These are phyloP conservation scores for Magnaporthiopsis rhizophila DNA, from an alignment of 2,329 filamentous ascomycete genomes.

Conservation along the genomic window DNA sequence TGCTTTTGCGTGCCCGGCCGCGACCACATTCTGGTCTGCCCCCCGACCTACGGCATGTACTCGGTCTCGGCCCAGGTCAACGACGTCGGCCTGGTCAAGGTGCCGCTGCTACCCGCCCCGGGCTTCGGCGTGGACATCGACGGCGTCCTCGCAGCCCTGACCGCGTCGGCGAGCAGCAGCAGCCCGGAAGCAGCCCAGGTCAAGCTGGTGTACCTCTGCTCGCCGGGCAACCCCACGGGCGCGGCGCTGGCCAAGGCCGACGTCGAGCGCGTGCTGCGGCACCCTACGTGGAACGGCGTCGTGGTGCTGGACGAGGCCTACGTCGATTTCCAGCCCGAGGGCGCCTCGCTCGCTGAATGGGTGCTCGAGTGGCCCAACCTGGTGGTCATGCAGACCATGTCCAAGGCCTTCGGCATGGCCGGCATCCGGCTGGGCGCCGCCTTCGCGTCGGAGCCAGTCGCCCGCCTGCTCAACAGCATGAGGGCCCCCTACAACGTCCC, in stretches of 20 bases:
- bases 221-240: conserved; percentile 89
- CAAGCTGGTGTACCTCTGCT: conserved; percentile 89
- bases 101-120: conserved; percentile 69
- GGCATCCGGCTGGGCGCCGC: conserved; percentile 85
- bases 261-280: conserved; percentile 64
- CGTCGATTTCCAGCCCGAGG: conserved; percentile 76
- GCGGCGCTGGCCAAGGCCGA: conserved; percentile 68
- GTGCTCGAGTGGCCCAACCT: conserved; percentile 89
- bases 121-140: conserved; percentile 67
- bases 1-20: conserved; percentile 84
- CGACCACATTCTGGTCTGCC: conserved; percentile 90
- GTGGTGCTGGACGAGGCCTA: conserved; percentile 95
- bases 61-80: conserved; percentile 89
- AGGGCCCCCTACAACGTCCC: conserved; percentile 97
- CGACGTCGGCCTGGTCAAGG: conserved; percentile 75
- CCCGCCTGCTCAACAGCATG: conserved; percentile 75
- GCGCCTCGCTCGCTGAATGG: conserved; percentile 79
- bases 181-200: conserved; percentile 33
- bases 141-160: conserved; percentile 59
- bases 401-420: conserved; percentile 92
- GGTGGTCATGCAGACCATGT: conserved; percentile 97
- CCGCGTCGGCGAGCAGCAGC: conserved; percentile 20
- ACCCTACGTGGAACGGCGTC: conserved; percentile 91
- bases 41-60: conserved; percentile 99
- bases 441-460: conserved; percentile 69